Evolutionary conservation across 164 flowering plant species (phyloP), one percentile per base, ranked within the genome.

Genomic region (Annona squamosa): DNA sequence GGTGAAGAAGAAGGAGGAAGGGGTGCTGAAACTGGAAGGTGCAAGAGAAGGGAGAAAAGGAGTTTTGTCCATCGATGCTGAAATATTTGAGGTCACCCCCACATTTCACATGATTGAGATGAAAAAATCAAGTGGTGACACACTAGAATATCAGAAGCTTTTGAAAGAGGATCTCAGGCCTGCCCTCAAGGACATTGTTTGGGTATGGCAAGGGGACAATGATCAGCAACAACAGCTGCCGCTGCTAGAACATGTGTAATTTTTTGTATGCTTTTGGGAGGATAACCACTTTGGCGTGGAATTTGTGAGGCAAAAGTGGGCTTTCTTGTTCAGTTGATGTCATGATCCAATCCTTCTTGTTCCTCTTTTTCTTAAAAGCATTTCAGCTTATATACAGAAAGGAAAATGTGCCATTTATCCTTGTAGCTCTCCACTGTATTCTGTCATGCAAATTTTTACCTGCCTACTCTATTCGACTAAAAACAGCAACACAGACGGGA

Each of bases 161-260:
- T 4, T 85, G 73, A 81, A 80, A 66, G 84, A 87, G 46, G 89
- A 85, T 59, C 75, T 93, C 47, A 82, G 91, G 67, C 95, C 94
- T 48, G 91, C 89, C 48, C 89, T 93, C 18, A 79, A 83, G 77
- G 93, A 91, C 74, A 91, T 88, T 77, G 93, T 89, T 74, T 90
- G 92, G 91, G 82, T 84, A 62, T 89, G 91, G 91, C 91, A 87
- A 78, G 89, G 89, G 57, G 89, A 87, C 18, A 75, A 76, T 46
- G 68, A 74, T 10, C 74, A 81, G 46, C 82, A 74, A 46, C 72
- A 77, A 68, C 72, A 64, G 45, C 70, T 59, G 61, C 73, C 63
- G 57, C 74, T 81, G 48, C 73, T 18, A 63, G 3, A 26, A 5
- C 19, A 63, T 26, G 37, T 26, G 37, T 26, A 26, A 26, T 26